These are phyloP conservation scores for Cytospora paraplurivora DNA, from an alignment of 2,329 filamentous ascomycete species.

Conservation along the genomic window DNA sequence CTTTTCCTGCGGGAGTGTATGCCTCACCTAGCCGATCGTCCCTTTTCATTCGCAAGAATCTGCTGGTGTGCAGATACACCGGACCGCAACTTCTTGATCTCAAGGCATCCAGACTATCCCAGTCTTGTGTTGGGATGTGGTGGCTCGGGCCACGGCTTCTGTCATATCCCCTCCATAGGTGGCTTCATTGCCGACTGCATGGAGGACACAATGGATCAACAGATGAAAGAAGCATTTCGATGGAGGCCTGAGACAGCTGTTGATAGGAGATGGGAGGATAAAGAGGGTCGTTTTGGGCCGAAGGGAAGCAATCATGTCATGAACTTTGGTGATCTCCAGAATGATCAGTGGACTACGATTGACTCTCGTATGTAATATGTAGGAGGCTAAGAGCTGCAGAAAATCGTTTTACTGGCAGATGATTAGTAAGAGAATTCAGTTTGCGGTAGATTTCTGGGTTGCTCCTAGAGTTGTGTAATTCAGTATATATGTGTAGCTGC, in stretches of 20 bases:
- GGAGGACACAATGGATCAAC: conserved; percentile 46
- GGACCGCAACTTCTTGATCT: conserved; percentile 56
- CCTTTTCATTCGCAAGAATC: conserved; percentile 52
- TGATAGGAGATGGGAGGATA: conserved; percentile 34
- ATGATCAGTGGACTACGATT: background rate
- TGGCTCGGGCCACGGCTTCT: conserved; percentile 55
- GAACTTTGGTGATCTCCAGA: background rate
- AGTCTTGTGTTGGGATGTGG: conserved; percentile 52
- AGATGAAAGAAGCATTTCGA: conserved; percentile 45
- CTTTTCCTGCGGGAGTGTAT: conserved; percentile 53
- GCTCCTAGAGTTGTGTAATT: background rate
- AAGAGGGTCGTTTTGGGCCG: background rate
- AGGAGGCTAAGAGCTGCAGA: background rate
- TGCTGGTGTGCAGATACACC: conserved; percentile 61
- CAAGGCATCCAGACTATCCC: conserved; percentile 46
- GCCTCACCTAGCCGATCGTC: conserved; percentile 52
- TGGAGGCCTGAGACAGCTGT: conserved; percentile 55
- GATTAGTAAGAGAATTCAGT: background rate
- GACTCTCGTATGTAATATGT: background rate
- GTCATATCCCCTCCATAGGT: conserved; percentile 54
- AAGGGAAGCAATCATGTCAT: background rate
- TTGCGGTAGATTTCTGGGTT: background rate
- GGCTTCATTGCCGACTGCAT: conserved; percentile 51
- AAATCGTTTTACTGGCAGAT: background rate
- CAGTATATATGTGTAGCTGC: too few relatives aligned